phyloP scores from a whole-genome alignment of 805 yeast genomes.

The Kodamaea jinghongensis region DNA sequence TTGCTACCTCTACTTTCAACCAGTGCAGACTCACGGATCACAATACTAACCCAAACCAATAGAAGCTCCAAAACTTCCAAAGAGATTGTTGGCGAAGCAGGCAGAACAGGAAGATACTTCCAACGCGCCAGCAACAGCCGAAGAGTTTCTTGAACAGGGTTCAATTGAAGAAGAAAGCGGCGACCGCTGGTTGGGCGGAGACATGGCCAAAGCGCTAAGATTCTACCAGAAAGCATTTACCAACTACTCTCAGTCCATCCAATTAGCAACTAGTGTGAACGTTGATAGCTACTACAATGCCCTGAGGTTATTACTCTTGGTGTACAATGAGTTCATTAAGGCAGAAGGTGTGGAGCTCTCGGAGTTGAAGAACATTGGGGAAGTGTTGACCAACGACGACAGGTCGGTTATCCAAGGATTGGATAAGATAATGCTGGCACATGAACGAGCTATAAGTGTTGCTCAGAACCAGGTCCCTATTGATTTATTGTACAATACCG shows the following conservation, averaged over 20 bases:
- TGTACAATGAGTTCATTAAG: conserved; percentile 49
- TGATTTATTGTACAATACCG: conserved; percentile 48
- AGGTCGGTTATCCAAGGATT: conserved; percentile 41
- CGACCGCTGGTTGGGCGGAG: conserved; percentile 69
- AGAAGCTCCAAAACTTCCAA: conserved; percentile 18
- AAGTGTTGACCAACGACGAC: conserved; percentile 25
- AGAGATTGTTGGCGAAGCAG: conserved; percentile 12
- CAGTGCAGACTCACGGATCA: neutral
- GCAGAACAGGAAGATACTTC: neutral
- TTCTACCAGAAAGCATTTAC: conserved; percentile 60
- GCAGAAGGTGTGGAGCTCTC: conserved; percentile 42
- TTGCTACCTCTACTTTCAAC: neutral
- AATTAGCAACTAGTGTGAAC: conserved; percentile 11
- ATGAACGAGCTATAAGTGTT: conserved; percentile 34
- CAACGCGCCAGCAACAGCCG: conserved; percentile 39
- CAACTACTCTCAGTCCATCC: conserved; percentile 40
- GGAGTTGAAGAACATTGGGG: conserved; percentile 32
- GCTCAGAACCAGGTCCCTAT: conserved; percentile 23
- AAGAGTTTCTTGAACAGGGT: conserved; percentile 56
- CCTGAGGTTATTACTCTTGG: conserved; percentile 56
- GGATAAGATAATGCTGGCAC: conserved; percentile 32
- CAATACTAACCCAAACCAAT: conserved; percentile 1
- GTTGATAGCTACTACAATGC: conserved; percentile 59
- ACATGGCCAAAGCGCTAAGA: conserved; percentile 59
- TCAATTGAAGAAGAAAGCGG: conserved; percentile 69